phyloP scores from a whole-genome alignment of 2,329 filamentous ascomycete genomes.

The Phialophora verrucosa region DNA sequence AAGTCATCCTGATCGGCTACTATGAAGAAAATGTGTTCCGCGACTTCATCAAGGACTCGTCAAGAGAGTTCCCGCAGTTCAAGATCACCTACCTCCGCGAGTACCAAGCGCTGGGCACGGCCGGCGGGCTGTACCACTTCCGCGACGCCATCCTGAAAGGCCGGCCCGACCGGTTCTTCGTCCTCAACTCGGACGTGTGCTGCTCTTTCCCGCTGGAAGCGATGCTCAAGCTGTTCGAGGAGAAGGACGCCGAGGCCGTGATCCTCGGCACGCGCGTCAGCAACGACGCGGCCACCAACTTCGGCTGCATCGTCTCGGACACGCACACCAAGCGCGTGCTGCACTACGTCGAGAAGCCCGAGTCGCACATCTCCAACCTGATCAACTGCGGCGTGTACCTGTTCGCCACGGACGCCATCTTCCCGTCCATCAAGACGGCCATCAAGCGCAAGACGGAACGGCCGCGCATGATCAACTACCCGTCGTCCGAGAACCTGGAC shows the following conservation, averaged over 20 bases:
- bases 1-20: conserved; percentile 98
- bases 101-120: conserved; percentile 94
- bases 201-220: conserved; percentile 95
- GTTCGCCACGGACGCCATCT: conserved; percentile 93
- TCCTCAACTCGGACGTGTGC: conserved; percentile 97
- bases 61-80: conserved; percentile 82
- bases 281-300: conserved; percentile 92
- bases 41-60: conserved; percentile 94
- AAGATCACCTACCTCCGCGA: conserved; percentile 95
- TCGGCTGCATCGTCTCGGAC: conserved; percentile 97
- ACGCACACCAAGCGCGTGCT: conserved; percentile 91
- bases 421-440: conserved; percentile 89
- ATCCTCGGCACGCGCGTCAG: conserved; percentile 91
- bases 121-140: conserved; percentile 97
- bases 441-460: conserved; percentile 95
- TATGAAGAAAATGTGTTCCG: conserved; percentile 97
- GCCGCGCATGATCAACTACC: conserved; percentile 90
- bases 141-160: conserved; percentile 98
- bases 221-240: conserved; percentile 92
- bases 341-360: conserved; percentile 99
- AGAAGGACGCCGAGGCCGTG: conserved; percentile 94
- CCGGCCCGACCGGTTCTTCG: conserved; percentile 91
- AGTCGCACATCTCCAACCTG: conserved; percentile 94
- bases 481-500: conserved; percentile 91
- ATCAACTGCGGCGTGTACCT: conserved; percentile 99